These are phyloP conservation scores for Physcia stellaris DNA, from an alignment of 495 filamentous ascomycete species.

Conservation along the genomic window DNA sequence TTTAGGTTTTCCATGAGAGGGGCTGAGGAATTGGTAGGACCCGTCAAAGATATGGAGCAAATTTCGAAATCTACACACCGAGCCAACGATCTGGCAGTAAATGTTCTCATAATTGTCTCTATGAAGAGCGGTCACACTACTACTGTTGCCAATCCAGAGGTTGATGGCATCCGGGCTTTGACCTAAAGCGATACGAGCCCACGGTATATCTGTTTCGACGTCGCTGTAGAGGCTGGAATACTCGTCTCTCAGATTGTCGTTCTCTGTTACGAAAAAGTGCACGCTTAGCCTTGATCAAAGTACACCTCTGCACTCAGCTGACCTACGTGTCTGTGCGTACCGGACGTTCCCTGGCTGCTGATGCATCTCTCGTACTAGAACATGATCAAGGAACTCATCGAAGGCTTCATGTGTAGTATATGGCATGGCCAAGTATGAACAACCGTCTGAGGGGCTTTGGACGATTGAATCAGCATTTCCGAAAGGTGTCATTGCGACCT, in stretches of 20 bases:
- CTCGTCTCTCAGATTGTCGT: constrained; percentile 62
- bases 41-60: too few species aligned
- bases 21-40: too few species aligned
- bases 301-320: too few species aligned
- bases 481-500: constrained; percentile 55
- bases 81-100: constrained; percentile 56
- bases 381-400: neutral
- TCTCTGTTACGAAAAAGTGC: constrained; percentile 35
- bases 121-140: constrained; percentile 53
- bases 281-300: too few species aligned
- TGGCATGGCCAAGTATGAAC: neutral
- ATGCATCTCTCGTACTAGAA: neutral
- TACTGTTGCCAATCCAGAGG: constrained; percentile 62
- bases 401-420: constrained; percentile 1
- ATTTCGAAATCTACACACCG: too few species aligned
- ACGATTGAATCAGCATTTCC: constrained; percentile 20
- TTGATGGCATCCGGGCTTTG: constrained; percentile 48
- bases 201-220: constrained; percentile 44
- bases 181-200: constrained; percentile 50
- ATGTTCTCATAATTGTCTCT: constrained; percentile 74
- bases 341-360: too few species aligned
- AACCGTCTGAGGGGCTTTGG: neutral
- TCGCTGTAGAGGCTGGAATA: constrained; percentile 43
- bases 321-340: too few species aligned
- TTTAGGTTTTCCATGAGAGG: too few species aligned